phyloP scores from a whole-genome alignment of 2,329 filamentous ascomycete species.

The Paecilomyces fulvus region DNA sequence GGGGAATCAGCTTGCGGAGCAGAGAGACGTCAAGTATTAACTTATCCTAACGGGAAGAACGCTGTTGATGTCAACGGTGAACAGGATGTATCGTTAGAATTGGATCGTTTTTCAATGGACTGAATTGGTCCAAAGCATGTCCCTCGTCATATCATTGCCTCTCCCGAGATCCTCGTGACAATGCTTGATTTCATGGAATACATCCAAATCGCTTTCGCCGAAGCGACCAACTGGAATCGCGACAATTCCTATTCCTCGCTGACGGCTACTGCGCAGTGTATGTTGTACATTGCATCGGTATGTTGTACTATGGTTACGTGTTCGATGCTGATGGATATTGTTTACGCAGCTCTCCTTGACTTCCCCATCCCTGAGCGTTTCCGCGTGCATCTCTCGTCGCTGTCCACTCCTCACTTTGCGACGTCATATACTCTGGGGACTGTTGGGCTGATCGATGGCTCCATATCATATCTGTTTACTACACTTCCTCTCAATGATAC shows the following conservation, averaged over 20 bases:
- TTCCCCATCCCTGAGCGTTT: slow-evolving; percentile 80
- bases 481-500: slow-evolving; percentile 64
- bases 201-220: slow-evolving; percentile 82
- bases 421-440: slow-evolving; percentile 89
- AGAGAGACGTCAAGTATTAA: background rate
- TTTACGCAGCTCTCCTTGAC: slow-evolving; percentile 63
- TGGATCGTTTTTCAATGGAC: background rate
- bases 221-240: slow-evolving; percentile 76
- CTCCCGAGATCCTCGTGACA: slow-evolving; percentile 15
- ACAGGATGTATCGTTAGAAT: background rate
- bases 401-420: slow-evolving; percentile 86
- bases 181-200: slow-evolving; percentile 99
- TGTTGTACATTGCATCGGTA: slow-evolving; percentile 11
- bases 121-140: background rate
- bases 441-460: slow-evolving; percentile 86
- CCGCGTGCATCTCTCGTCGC: slow-evolving; percentile 78
- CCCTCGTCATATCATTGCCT: background rate
- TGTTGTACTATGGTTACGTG: background rate
- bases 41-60: background rate
- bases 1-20: slow-evolving; percentile 21
- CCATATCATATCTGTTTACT: slow-evolving; percentile 93
- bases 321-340: slow-evolving; percentile 1
- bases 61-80: background rate
- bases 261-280: slow-evolving; percentile 75
- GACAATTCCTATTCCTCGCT: slow-evolving; percentile 88